These are phyloP conservation scores for Nicotiana obtusifolia DNA, from an alignment of 257 asterid genomes.

Conservation along the genomic window DNA sequence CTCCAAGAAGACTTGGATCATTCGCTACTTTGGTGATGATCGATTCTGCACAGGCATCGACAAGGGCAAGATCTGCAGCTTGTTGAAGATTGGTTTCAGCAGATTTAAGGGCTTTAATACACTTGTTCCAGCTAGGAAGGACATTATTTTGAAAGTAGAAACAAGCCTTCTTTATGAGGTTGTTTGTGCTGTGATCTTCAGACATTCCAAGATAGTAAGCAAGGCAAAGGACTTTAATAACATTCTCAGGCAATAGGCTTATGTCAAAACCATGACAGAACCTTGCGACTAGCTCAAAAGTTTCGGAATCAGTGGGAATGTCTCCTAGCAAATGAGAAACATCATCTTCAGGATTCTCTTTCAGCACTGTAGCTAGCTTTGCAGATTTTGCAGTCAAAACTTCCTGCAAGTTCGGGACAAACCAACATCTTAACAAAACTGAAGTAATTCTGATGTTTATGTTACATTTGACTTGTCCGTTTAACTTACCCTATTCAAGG, in stretches of 20 bases:
- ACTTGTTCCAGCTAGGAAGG: constrained; percentile 60
- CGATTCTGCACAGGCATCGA: constrained; percentile 48
- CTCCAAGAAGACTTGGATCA: constrained; percentile 61
- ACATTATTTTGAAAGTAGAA: constrained; percentile 36
- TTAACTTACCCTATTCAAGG: constrained; percentile 46
- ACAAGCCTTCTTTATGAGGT: constrained; percentile 41
- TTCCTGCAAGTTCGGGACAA: constrained; percentile 31
- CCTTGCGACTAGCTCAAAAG: constrained; percentile 62
- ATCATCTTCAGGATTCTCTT: constrained; percentile 38
- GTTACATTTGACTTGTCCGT: background rate
- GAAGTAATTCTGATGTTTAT: background rate
- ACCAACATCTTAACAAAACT: background rate
- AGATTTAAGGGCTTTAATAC: constrained; percentile 48
- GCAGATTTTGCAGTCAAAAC: constrained; percentile 57
- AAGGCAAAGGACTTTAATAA: constrained; percentile 42
- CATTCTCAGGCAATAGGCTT: constrained; percentile 49
- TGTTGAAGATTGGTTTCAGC: constrained; percentile 48
- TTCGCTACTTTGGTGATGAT: constrained; percentile 36
- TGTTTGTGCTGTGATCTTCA: constrained; percentile 46
- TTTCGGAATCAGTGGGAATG: constrained; percentile 52
- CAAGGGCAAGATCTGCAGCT: constrained; percentile 42
- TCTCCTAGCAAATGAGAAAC: constrained; percentile 40
- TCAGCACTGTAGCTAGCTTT: constrained; percentile 36
- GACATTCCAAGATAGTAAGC: constrained; percentile 79
- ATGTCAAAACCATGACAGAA: constrained; percentile 72